These are phyloP conservation scores for Flueggea neowawraea DNA, from an alignment of 441 rosid species.

Conservation along the genomic window DNA sequence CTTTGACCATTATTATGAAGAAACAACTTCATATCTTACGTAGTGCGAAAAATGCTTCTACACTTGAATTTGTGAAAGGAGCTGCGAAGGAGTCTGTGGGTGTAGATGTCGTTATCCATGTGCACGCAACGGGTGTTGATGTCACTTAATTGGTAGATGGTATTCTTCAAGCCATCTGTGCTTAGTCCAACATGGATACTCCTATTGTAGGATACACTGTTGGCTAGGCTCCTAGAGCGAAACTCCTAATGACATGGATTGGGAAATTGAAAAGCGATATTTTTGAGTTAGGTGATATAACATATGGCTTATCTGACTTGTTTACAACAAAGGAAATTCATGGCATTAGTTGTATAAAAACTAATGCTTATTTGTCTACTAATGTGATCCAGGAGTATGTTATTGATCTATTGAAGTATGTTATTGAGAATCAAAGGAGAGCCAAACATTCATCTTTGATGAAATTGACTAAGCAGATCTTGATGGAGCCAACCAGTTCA, in stretches of 20 bases:
- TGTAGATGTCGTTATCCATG: conserved; percentile 66
- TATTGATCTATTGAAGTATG: conserved; percentile 80
- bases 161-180: conserved; percentile 51
- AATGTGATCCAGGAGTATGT: conserved; percentile 56
- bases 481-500: conserved; percentile 61
- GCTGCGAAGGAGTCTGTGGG: conserved; percentile 56
- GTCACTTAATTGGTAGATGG: conserved; percentile 59
- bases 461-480: conserved; percentile 83
- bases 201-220: conserved; percentile 68
- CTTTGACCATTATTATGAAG: conserved; percentile 72
- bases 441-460: conserved; percentile 70
- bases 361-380: conserved; percentile 68
- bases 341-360: conserved; percentile 64
- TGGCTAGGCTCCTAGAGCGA: conserved; percentile 78
- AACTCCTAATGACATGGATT: conserved; percentile 72
- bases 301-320: conserved; percentile 76
- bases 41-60: conserved; percentile 64
- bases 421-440: conserved; percentile 84
- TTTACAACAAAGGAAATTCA: conserved; percentile 65
- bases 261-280: conserved; percentile 49
- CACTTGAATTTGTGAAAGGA: conserved; percentile 61
- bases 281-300: conserved; percentile 51
- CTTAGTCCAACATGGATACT: conserved; percentile 32
- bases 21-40: conserved; percentile 79
- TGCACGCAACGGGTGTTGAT: conserved; percentile 59